These are phyloP conservation scores for Sphaerosporella brunnea DNA, from an alignment of 495 filamentous ascomycete species.

Conservation along the genomic window DNA sequence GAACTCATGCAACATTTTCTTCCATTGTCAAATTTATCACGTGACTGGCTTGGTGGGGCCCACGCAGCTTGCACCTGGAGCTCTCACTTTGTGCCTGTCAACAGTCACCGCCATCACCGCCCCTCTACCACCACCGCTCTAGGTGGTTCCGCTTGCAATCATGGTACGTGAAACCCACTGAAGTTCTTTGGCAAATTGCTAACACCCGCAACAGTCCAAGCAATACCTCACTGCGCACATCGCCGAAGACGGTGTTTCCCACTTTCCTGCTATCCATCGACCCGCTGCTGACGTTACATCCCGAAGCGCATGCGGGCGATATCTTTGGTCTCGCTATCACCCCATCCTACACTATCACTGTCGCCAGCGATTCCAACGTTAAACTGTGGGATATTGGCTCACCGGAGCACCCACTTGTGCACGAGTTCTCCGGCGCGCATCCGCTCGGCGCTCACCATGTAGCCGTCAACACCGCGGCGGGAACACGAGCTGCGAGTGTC, in stretches of 20 bases:
- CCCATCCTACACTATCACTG: slow-evolving; percentile 54
- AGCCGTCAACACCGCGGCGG: slow-evolving; percentile 42
- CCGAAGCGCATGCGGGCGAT: slow-evolving; percentile 61
- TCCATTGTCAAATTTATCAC: neutral
- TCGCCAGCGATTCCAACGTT: slow-evolving; percentile 61
- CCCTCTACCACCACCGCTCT: too few species aligned
- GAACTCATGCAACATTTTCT: too few species aligned
- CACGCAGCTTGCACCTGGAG: too few species aligned
- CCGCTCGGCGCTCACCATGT: slow-evolving; percentile 80
- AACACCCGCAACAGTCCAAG: slow-evolving; percentile 53
- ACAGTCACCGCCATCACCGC: too few species aligned
- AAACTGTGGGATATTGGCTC: slow-evolving; percentile 55
- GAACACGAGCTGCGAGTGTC: slow-evolving; percentile 53
- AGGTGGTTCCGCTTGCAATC: too few species aligned
- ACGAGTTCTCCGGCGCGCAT: slow-evolving; percentile 60
- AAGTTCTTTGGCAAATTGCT: too few species aligned
- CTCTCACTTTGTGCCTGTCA: too few species aligned
- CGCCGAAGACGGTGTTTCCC: slow-evolving; percentile 55
- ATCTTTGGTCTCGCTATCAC: slow-evolving; percentile 85
- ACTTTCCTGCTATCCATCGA: neutral
- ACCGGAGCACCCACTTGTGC: slow-evolving; percentile 52
- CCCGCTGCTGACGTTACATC: neutral
- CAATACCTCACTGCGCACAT: slow-evolving; percentile 91
- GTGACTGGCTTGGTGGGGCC: neutral
- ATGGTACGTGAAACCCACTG: slow-evolving; percentile 3